Evolutionary conservation across 2,329 filamentous ascomycete genomes (phyloP).

Genomic region (Penicillium sp.): DNA sequence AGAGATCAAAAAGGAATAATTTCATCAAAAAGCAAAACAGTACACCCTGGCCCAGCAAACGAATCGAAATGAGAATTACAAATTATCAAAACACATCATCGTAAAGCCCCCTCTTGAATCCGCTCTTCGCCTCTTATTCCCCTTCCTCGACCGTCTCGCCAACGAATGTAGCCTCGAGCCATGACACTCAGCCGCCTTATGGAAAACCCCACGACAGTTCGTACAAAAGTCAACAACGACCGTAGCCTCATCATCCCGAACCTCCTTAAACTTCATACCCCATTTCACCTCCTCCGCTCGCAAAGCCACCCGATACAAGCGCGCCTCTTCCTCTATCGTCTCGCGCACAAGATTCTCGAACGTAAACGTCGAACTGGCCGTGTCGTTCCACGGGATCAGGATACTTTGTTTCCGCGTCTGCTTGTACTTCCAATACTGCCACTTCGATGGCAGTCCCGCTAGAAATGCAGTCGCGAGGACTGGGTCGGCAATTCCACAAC

Average conservation of each 20-base stretch:
- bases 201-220: not conserved
- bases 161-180: not conserved
- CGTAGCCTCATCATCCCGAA: not conserved
- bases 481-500: not conserved
- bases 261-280: not conserved
- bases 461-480: not conserved
- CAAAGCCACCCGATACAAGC: not conserved
- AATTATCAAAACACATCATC: not conserved
- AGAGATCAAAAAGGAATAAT: constrained; percentile 3
- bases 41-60: not conserved
- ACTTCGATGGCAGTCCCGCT: not conserved
- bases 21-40: not conserved
- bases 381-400: not conserved
- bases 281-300: not conserved
- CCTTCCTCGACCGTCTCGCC: not conserved
- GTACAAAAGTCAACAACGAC: constrained; percentile 1
- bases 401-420: not conserved
- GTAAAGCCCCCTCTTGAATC: not conserved
- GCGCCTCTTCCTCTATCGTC: not conserved
- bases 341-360: not conserved
- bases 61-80: not conserved
- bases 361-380: not conserved
- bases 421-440: not conserved
- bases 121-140: not conserved
- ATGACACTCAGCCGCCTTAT: not conserved